These are phyloP conservation scores for Ceratobasidium theobromae DNA, from an alignment of 1,284 basidiomycete genomes.

Conservation along the genomic window DNA sequence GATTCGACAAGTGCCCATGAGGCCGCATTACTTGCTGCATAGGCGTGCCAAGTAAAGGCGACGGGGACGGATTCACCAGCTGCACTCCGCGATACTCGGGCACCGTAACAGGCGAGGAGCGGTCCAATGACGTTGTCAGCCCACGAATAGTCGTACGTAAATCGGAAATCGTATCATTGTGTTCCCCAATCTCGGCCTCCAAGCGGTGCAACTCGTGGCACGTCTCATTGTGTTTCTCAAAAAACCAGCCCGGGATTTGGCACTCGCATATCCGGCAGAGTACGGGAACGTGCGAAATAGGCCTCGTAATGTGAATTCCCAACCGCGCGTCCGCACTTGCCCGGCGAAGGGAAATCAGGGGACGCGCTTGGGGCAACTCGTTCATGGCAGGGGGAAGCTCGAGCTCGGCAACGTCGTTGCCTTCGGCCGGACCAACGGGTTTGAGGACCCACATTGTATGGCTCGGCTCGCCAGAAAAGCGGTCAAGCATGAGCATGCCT, in stretches of 20 bases:
- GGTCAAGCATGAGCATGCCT: conserved; percentile 97
- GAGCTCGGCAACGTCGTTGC: conserved; percentile 57
- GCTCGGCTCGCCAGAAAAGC: conserved; percentile 79
- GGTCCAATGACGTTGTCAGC: conserved; percentile 59
- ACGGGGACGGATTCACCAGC: conserved; percentile 63
- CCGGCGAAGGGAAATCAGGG: conserved; percentile 34
- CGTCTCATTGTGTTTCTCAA: conserved; percentile 99
- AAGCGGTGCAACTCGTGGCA: conserved; percentile 96
- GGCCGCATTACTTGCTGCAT: conserved; percentile 22
- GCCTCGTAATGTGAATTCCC: conserved; percentile 60
- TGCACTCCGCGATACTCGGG: conserved; percentile 89
- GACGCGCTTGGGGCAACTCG: conserved; percentile 22
- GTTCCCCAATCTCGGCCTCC: conserved; percentile 92
- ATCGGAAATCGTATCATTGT: conserved; percentile 90
- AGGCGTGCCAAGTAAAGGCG: conserved; percentile 1
- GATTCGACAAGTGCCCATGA: conserved; percentile 30
- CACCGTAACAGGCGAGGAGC: conserved; percentile 47
- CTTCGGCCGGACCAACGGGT: conserved; percentile 71
- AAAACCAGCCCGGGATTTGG: conserved; percentile 97
- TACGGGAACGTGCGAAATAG: conserved; percentile 83
- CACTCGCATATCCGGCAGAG: conserved; percentile 98
- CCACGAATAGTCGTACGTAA: conserved; percentile 81
- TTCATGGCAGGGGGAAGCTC: conserved; percentile 47
- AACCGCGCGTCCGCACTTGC: conserved; percentile 39
- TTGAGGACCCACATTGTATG: conserved; percentile 99